These are phyloP conservation scores for Paecilomyces dactylethromorphus DNA, from an alignment of 2,329 filamentous ascomycete genomes.

Conservation along the genomic window DNA sequence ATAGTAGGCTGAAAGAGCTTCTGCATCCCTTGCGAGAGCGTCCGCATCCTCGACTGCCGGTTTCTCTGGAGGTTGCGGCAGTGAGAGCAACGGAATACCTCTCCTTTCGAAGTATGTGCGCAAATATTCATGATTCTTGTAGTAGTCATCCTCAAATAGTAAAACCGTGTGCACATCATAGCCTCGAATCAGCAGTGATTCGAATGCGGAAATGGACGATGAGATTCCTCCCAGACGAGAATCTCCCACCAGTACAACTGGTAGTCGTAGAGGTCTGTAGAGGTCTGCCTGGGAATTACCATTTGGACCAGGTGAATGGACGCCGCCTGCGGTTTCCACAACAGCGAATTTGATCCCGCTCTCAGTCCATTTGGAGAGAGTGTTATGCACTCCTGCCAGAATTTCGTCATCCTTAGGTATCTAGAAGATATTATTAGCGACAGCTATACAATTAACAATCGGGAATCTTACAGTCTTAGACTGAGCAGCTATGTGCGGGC, in stretches of 20 bases:
- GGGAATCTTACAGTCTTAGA: constrained; percentile 27
- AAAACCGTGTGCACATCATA: constrained; percentile 68
- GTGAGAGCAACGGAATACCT: constrained; percentile 49
- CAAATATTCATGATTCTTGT: constrained; percentile 64
- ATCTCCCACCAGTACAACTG: constrained; percentile 69
- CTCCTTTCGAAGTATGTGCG: constrained; percentile 59
- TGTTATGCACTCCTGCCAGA: constrained; percentile 42
- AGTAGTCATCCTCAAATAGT: constrained; percentile 60
- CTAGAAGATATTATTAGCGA: constrained; percentile 21
- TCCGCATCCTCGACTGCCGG: constrained; percentile 18
- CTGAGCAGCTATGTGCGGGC: constrained; percentile 67
- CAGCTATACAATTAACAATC: constrained; percentile 1
- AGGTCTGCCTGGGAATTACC: constrained; percentile 72
- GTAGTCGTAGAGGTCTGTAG: constrained; percentile 66
- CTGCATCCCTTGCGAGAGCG: constrained; percentile 42
- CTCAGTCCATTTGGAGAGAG: constrained; percentile 30
- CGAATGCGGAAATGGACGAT: constrained; percentile 71
- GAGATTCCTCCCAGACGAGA: constrained; percentile 72
- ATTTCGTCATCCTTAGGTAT: constrained; percentile 46
- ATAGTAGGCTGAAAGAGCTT: constrained; percentile 41
- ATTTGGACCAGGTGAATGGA: constrained; percentile 71
- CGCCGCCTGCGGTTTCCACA: constrained; percentile 75
- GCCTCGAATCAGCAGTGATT: constrained; percentile 69
- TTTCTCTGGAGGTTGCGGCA: constrained; percentile 54
- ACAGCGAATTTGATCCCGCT: constrained; percentile 53